Percentiles rank a stretch among this genome's conserved stretches.
These are phyloP conservation scores for Aspergillus latus DNA, from an alignment of 2,329 filamentous ascomycete genomes.

Conservation along the genomic window DNA sequence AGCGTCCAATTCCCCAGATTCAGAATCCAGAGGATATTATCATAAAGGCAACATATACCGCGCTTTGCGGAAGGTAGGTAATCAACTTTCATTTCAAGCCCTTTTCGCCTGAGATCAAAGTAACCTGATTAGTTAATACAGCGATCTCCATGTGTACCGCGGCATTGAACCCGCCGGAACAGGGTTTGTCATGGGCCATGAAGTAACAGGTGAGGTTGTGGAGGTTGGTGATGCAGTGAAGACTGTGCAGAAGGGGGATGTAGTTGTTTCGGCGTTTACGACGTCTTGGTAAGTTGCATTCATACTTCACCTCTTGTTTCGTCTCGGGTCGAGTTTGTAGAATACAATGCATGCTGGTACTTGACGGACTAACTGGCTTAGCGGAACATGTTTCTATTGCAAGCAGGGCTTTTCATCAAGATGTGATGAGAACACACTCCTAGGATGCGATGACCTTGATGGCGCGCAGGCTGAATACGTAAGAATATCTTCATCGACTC, in stretches of 20 bases:
- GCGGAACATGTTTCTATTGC: conserved; percentile 81
- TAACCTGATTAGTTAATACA: conserved; percentile 35
- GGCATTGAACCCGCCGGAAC: conserved; percentile 71
- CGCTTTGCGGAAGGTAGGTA: conserved; percentile 76
- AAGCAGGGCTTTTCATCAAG: conserved; percentile 72
- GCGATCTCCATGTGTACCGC: conserved; percentile 82
- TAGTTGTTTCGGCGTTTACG: conserved; percentile 81
- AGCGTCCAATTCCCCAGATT: conserved; percentile 74
- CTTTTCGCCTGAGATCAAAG: neutral
- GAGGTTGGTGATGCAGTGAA: conserved; percentile 67
- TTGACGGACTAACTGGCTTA: conserved; percentile 25
- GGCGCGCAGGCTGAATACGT: conserved; percentile 80
- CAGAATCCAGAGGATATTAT: conserved; percentile 72
- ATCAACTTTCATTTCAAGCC: neutral
- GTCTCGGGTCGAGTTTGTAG: neutral
- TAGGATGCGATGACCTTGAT: conserved; percentile 68
- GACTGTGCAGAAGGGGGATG: conserved; percentile 70
- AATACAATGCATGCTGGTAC: neutral
- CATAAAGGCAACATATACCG: conserved; percentile 78
- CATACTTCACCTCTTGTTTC: neutral
- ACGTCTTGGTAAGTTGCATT: conserved; percentile 63
- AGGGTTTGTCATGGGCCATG: conserved; percentile 70
- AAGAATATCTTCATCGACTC: neutral
- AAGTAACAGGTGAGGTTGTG: conserved; percentile 76
- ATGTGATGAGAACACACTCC: conserved; percentile 68